These are phyloP conservation scores for Lagerstroemia speciosa DNA, from an alignment of 345 rosid genomes.

Conservation along the genomic window DNA sequence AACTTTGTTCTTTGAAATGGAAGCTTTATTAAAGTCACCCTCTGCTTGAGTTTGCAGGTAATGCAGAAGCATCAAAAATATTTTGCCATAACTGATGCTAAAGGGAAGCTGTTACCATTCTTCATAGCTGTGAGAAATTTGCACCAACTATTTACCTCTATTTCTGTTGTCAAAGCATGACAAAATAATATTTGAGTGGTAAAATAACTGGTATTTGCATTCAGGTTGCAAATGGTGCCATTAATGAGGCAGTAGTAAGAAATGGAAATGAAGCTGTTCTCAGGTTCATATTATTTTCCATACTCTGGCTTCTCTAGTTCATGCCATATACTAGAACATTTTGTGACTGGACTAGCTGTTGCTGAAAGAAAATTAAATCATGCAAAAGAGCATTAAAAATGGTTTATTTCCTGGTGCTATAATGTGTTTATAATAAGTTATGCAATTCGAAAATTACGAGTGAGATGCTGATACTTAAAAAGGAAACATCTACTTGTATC, in stretches of 20 bases:
- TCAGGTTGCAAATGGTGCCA: slow-evolving; percentile 95
- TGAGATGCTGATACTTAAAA: background rate
- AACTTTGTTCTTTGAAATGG: background rate
- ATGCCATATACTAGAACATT: background rate
- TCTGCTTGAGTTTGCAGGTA: slow-evolving; percentile 36
- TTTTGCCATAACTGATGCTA: slow-evolving; percentile 57
- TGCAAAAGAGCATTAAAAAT: background rate
- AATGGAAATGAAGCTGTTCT: slow-evolving; percentile 99
- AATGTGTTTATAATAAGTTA: background rate
- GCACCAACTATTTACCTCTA: slow-evolving; percentile 6
- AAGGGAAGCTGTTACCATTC: slow-evolving; percentile 66
- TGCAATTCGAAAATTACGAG: background rate
- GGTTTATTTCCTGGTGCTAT: background rate
- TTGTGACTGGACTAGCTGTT: background rate
- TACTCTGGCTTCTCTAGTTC: background rate
- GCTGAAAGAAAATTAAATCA: background rate
- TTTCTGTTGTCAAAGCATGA: slow-evolving; percentile 9
- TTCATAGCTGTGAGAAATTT: slow-evolving; percentile 67
- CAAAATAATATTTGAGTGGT: slow-evolving; percentile 7
- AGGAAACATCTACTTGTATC: background rate
- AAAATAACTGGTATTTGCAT: slow-evolving; percentile 15
- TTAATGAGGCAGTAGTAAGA: slow-evolving; percentile 61
- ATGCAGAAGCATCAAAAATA: slow-evolving; percentile 98
- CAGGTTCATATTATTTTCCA: slow-evolving; percentile 39
- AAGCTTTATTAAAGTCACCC: background rate